These are phyloP conservation scores for Solanum tarijense DNA, from an alignment of 257 asterid species.

Conservation along the genomic window DNA sequence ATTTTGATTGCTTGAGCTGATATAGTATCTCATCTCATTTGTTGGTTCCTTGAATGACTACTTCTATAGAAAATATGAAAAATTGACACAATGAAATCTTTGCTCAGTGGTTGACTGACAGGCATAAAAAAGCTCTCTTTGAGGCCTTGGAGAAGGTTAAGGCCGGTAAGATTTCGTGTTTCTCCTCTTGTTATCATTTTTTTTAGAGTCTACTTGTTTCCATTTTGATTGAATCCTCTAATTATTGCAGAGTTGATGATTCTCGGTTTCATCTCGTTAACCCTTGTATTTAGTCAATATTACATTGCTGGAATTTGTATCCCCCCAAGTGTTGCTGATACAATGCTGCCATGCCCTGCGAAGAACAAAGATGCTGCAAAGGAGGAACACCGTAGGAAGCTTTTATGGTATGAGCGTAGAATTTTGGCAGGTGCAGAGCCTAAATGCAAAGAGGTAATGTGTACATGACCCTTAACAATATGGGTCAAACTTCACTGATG, in stretches of 20 bases:
- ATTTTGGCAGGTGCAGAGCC: conserved; percentile 19
- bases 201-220: not conserved
- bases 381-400: conserved; percentile 31
- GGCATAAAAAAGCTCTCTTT: conserved; percentile 72
- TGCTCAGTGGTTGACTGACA: conserved; percentile 61
- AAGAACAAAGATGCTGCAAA: not conserved
- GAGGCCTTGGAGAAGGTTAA: conserved; percentile 94
- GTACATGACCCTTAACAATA: not conserved
- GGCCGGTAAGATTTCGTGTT: conserved; percentile 42
- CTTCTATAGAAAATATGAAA: not conserved
- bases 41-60: not conserved
- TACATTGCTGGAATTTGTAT: conserved; percentile 85
- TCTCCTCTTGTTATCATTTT: not conserved
- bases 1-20: not conserved
- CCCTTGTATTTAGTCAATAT: conserved; percentile 73
- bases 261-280: conserved; percentile 85
- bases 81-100: not conserved
- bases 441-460: conserved; percentile 43
- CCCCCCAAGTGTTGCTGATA: conserved; percentile 48
- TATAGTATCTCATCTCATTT: not conserved
- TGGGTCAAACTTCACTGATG: not conserved
- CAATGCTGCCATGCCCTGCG: conserved; percentile 64
- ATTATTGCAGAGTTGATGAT: conserved; percentile 82
- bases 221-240: conserved; percentile 6
- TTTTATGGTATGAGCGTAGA: conserved; percentile 54